Conservation (phyloP, 306 rosid species). For the Vachellia collinsii region DNA sequence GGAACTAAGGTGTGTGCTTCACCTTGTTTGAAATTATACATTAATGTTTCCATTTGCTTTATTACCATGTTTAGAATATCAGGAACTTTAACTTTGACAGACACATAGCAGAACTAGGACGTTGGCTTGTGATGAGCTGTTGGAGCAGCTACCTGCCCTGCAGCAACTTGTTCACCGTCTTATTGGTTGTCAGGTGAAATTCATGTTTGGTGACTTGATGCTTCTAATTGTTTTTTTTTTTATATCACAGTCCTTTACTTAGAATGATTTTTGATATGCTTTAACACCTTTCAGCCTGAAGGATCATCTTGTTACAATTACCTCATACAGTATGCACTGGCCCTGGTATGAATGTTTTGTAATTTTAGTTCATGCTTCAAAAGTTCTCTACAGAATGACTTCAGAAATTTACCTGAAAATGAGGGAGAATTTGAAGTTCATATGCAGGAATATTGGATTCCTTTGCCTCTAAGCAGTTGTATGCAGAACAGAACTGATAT, state of each 20-base stretch:
- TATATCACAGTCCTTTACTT: slow-evolving; percentile 13
- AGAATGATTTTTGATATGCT: slow-evolving; percentile 33
- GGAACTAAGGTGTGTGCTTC: slow-evolving; percentile 59
- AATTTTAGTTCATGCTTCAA: background rate
- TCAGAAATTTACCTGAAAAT: background rate
- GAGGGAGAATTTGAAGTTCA: background rate
- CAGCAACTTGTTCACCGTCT: slow-evolving; percentile 92
- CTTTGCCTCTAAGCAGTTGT: background rate
- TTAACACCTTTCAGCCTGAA: slow-evolving; percentile 79
- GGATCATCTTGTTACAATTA: slow-evolving; percentile 81
- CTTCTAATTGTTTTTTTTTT: background rate
- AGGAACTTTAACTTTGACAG: slow-evolving; percentile 45
- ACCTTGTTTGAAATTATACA: background rate
- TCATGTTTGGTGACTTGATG: background rate
- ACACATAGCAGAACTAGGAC: slow-evolving; percentile 74
- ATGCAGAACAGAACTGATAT: background rate
- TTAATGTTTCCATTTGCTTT: background rate
- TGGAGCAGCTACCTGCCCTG: slow-evolving; percentile 87
- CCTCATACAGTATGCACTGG: slow-evolving; percentile 89
- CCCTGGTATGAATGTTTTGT: slow-evolving; percentile 64
- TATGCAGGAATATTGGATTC: background rate
- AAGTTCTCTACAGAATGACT: background rate
- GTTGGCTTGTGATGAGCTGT: slow-evolving; percentile 57
- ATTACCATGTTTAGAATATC: slow-evolving; percentile 23
- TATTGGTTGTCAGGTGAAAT: slow-evolving; percentile 79